Base-by-base conservation (phyloP, 805 yeast species). In the Sugiyamaella mastotermitis region DNA sequence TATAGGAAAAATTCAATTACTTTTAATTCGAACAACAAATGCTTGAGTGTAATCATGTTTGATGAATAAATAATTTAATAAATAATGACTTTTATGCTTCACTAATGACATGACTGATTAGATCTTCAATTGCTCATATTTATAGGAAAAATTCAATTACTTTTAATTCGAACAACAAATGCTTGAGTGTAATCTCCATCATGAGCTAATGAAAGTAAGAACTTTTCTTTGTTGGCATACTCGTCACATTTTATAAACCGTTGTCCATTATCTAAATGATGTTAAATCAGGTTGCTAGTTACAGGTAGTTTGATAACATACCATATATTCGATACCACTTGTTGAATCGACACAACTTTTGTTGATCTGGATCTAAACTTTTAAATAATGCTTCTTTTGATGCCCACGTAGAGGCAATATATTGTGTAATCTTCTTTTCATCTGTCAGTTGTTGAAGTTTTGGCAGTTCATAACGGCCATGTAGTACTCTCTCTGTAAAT, bases 301-400 rank as follows among this genome's bases (percentile, higher is more conserved):
- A 15, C 17, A 11, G 21, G 5, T 10, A 30, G 6, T 14, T 30
- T 22, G 24, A 22, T 10, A 10, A 10, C 7, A 10, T 7, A 27
- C 8, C 30, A 7, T 6, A 9, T 10, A 22, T 32, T 30, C 77
- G 69, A 51, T 64, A 75, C 87, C 92, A 83, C 3, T 74, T 55
- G 5, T 62, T 68, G 63, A 83, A 80, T 19, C 52, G 55, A 51
- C 81, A 82, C 2, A 5, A 5, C n/a, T 35, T 35, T 54, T 83
- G 92, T 27, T 71, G 73, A 3, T 43, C 45, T 1, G 49, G 36
- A 33, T 68, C 72, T 40, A 83, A 55, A 0, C 79, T 66, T 55
- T 83, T 83, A 55, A 64, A 83, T 6, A 81, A 51, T 1, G 92
- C 88, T 50, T 83, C 94, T 47, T 83, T 83, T 6, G 73, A 62